Conservation (phyloP, 2,329 filamentous ascomycete genomes). For the Ceratocystiopsis minuta region DNA sequence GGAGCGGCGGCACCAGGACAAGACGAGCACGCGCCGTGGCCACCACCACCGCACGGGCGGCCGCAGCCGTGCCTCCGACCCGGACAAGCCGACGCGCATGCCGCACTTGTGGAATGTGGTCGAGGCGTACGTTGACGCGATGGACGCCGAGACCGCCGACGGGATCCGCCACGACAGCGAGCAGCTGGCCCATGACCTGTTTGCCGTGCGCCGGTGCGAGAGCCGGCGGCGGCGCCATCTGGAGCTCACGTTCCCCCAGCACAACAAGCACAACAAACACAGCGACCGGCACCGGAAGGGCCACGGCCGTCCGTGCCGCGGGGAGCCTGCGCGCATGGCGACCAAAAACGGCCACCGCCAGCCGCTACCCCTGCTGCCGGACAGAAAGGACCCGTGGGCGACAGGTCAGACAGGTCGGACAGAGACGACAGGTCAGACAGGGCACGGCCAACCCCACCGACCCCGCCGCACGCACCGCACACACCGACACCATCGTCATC, state of each 20-base stretch:
- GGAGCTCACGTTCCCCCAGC: no score
- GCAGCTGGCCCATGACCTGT: slow-evolving; percentile 1
- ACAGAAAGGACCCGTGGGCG: background rate
- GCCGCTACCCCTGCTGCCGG: slow-evolving; percentile 7
- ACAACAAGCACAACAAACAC: background rate
- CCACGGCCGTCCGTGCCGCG: background rate
- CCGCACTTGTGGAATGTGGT: slow-evolving; percentile 23
- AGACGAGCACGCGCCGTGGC: background rate
- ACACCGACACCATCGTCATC: no score
- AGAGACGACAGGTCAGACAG: no score
- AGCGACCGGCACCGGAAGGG: background rate
- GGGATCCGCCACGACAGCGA: slow-evolving; percentile 3
- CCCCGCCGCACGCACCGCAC: no score
- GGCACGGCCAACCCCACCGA: no score
- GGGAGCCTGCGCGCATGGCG: slow-evolving; percentile 4
- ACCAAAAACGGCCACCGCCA: slow-evolving; percentile 8
- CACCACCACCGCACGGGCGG: background rate
- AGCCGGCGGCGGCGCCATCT: background rate
- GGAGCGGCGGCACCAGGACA: background rate
- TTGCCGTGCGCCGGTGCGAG: slow-evolving; percentile 5
- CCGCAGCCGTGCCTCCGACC: no score
- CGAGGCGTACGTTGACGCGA: slow-evolving; percentile 25
- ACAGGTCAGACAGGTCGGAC: background rate
- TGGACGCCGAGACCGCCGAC: background rate
- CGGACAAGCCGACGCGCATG: slow-evolving; percentile 3